Evolutionary conservation across 1,139 yeast genomes (phyloP), one percentile per base, ranked within the genome.

Genomic region (Candida glucosophila): DNA sequence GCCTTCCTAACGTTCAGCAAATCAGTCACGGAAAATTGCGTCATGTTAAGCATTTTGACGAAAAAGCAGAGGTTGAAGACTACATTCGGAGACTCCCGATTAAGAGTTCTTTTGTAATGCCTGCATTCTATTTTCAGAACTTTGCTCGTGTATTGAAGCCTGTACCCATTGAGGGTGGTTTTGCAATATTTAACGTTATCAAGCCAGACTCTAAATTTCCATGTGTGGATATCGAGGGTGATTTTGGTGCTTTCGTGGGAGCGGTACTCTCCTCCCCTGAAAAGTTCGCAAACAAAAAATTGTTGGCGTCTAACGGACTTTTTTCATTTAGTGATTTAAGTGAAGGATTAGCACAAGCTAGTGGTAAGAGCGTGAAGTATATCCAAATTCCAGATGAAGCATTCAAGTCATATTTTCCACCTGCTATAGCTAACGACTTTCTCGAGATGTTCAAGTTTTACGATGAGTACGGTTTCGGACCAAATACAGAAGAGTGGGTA

Each of bases 81-180:
- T 30, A 30, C 13, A 23, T 30, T 12, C 19, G 29, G 4, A 14
- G 20, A 9, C 12, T 20, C 11, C 27, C 29, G 10, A 23, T 30
- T 5, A 28, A 28, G 19, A 22, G 29, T 22, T 20, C 31, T 2
- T 28, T 28, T 16, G 25, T 21, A 17, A 13, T 17, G 6, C 33
- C 33, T 9, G 33, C 24, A 7, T n/a, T 12, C 9, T 30, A 28
- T 20, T 20, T 30, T 20, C 33, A 30, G 15, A 28, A 26, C 24
- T 30, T 28, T 7, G 10, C n/a, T 9, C 12, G 9, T 5, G 11
- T 9, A 5, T 17, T 12, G 11, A 10, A 8, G 12, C 30, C 30
- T 6, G 11, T 10, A 12, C 10, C 22, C 7, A 25, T 21, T 13
- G 30, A 29, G 14, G 28, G 26, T 9, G 20, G 19, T 6, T 29